Evolutionary conservation across 345 rosid genomes (phyloP), one percentile per base, ranked within the genome.

Genomic region (Odontarrhena argentea): DNA sequence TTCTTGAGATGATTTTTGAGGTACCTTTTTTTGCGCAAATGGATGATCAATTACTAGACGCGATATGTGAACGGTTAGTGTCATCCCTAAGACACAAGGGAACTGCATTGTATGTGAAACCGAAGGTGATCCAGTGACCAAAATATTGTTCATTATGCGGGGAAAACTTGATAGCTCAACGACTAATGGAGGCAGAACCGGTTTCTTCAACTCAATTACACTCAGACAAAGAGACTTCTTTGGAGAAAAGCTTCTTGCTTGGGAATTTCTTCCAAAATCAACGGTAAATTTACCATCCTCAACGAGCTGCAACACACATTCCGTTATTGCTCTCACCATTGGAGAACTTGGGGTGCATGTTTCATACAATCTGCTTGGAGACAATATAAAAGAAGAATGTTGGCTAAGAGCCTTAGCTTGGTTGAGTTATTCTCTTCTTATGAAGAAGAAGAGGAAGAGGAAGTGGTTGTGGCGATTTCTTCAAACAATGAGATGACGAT

Each of bases 271-370:
- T 28, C 88, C 86, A 2, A 83, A 83, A 68, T 78, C 82, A 3
- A 70, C 80, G 26, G 72, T 67, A 1, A 86, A 80, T 75, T 44
- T 83, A 66, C 87, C 91, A 37, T 83, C 83, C 5, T 83, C 87
- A 15, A 86, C 91, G 42, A 72, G 59, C 77, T 86, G 2, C 88
- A 82, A 51, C 88, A 86, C 44, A 82, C 86, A 2, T 84, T 84
- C 63, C 78, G 86, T 9, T 86, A 76, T 40, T 83, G 83, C 67
- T 86, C 91, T 65, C 84, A 78, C 30, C 87, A 83, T 15, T 81
- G 91, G 91, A 81, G 86, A 70, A 86, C 86, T 36, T 83, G 91
- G 91, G 87, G 82, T 55, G 82, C 91, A 41, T 81, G 91, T 68
- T 82, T 86, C 62, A 74, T 86, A 18, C 91, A 83, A 51, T 85